phyloP scores from a whole-genome alignment of 768 basidiomycete genomes.

The Rhodotorula toruloides region DNA sequence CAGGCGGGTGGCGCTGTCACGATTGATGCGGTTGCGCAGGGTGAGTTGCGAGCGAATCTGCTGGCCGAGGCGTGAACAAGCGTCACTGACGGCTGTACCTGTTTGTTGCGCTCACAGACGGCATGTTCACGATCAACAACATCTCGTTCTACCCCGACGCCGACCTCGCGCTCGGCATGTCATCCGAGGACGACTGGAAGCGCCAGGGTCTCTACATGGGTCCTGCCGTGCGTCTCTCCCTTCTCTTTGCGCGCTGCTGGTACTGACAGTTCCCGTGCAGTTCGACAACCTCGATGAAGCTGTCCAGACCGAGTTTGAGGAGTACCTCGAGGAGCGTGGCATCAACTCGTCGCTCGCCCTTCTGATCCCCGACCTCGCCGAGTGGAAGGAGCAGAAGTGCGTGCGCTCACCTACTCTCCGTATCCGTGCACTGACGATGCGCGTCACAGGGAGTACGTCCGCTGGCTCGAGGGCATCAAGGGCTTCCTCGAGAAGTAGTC shows the following conservation, averaged over 20 bases:
- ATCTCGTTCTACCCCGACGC: conserved; percentile 75
- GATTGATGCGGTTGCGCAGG: conserved; percentile 67
- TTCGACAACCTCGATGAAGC: conserved; percentile 82
- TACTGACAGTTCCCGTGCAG: conserved; percentile 46
- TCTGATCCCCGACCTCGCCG: conserved; percentile 80
- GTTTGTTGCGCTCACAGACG: conserved; percentile 49
- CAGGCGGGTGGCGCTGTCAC: conserved; percentile 60
- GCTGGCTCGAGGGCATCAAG: conserved; percentile 79
- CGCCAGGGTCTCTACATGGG: conserved; percentile 87
- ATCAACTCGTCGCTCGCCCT: conserved; percentile 72
- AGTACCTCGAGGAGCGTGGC: conserved; percentile 82
- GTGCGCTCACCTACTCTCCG: background rate
- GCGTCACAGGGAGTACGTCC: conserved; percentile 70
- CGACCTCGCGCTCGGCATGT: conserved; percentile 66
- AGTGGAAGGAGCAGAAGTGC: conserved; percentile 73
- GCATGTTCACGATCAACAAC: conserved; percentile 78
- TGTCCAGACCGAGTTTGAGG: conserved; percentile 88
- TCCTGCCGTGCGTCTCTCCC: conserved; percentile 58
- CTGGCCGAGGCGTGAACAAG: background rate
- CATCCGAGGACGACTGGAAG: conserved; percentile 88
- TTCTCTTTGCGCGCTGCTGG: background rate
- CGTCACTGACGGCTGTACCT: background rate
- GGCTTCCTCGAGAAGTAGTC: conserved; percentile 61
- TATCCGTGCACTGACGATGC: background rate
- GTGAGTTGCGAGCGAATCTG: conserved; percentile 7